A percentile compares a stretch with the other conserved stretches of the same genome.
phyloP scores from a whole-genome alignment of 163 green algal genomes.

The Chlamydomonas reinhardtii region DNA sequence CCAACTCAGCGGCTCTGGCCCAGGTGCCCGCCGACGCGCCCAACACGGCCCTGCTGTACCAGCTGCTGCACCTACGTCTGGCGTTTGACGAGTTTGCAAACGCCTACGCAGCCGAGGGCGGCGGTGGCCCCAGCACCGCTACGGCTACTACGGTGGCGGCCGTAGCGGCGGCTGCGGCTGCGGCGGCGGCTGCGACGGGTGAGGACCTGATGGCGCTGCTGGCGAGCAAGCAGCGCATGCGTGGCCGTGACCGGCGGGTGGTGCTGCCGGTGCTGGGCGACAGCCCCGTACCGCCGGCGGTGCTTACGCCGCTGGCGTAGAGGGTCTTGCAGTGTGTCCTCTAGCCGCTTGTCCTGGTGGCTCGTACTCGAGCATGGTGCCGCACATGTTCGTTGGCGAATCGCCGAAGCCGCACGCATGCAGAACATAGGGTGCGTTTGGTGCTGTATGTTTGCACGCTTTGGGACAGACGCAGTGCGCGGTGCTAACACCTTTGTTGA shows the following conservation, averaged over 20 bases:
- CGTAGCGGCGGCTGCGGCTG: background rate
- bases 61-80: conserved; percentile 53
- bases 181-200: background rate
- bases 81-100: conserved; percentile 43
- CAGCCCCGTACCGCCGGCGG: background rate
- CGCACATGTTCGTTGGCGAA: too few species aligned
- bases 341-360: too few species aligned
- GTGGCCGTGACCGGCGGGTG: conserved; percentile 20
- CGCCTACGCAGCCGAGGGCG: background rate
- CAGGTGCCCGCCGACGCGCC: conserved; percentile 15
- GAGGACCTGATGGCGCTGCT: conserved; percentile 43
- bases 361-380: too few species aligned
- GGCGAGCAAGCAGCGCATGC: conserved; percentile 38
- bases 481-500: too few species aligned
- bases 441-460: too few species aligned
- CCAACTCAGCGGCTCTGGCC: conserved; percentile 37
- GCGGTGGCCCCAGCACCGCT: background rate
- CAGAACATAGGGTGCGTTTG: too few species aligned
- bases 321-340: too few species aligned
- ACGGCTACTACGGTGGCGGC: background rate
- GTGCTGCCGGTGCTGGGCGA: conserved; percentile 35
- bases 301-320: too few species aligned
- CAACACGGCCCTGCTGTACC: conserved; percentile 47
- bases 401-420: too few species aligned
- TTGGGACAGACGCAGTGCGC: too few species aligned